phyloP scores from a whole-genome alignment of 495 filamentous ascomycete species.

The Aspergillus steynii region DNA sequence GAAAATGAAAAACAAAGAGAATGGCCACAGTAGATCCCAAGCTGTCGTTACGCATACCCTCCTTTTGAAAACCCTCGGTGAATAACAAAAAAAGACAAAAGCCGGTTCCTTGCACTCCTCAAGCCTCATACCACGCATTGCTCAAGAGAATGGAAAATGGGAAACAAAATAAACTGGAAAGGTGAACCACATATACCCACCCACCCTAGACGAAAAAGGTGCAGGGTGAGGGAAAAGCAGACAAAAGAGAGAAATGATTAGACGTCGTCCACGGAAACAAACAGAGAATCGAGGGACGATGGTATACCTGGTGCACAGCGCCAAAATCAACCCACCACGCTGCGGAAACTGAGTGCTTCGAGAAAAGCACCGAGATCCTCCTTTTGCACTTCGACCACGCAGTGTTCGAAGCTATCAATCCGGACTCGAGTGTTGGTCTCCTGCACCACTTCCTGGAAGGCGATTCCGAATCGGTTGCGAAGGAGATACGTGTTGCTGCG shows the following conservation, averaged over 20 bases:
- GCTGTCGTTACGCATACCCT: slow-evolving; percentile 26
- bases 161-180: slow-evolving; percentile 9
- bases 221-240: not conserved
- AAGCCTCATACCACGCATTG: slow-evolving; percentile 14
- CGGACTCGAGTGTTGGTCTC: slow-evolving; percentile 88
- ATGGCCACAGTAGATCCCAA: slow-evolving; percentile 18
- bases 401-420: slow-evolving; percentile 96
- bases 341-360: slow-evolving; percentile 87
- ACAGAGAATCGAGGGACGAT: not conserved
- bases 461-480: slow-evolving; percentile 86
- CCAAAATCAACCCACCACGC: slow-evolving; percentile 73
- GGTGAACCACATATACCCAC: not conserved
- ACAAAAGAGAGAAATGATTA: slow-evolving; percentile 7
- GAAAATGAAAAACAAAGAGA: slow-evolving; percentile 17
- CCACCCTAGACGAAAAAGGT: not conserved
- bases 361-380: slow-evolving; percentile 91
- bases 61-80: slow-evolving; percentile 4
- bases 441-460: slow-evolving; percentile 91
- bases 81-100: slow-evolving; percentile 10
- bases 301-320: not conserved
- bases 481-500: slow-evolving; percentile 62
- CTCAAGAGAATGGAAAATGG: slow-evolving; percentile 5
- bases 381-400: slow-evolving; percentile 93
- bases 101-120: slow-evolving; percentile 14
- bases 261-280: not conserved